These are phyloP conservation scores for thale cress (Arabidopsis thaliana) DNA, from an alignment of 345 rosid genomes.

Conservation along the genomic window DNA sequence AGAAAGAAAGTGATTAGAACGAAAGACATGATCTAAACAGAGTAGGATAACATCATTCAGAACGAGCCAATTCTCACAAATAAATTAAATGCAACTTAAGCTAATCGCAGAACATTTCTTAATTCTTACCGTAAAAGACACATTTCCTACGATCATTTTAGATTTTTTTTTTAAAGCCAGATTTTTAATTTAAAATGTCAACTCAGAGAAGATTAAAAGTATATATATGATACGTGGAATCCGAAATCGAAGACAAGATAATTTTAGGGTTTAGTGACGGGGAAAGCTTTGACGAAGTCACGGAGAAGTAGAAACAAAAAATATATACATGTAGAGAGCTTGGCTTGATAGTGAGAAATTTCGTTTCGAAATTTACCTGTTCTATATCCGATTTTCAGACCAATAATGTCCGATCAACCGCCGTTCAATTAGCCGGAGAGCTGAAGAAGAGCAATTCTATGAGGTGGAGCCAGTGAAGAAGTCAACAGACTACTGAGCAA, in stretches of 20 bases:
- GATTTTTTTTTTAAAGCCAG: too few relatives aligned
- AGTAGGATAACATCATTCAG: slow-evolving; percentile 12
- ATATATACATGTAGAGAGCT: neutral
- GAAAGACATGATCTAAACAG: neutral
- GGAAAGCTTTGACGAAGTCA: slow-evolving; percentile 3
- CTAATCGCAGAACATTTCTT: slow-evolving; percentile 24
- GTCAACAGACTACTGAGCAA: neutral
- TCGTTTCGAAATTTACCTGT: neutral
- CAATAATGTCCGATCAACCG: neutral
- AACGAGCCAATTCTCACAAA: neutral
- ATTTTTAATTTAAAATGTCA: neutral
- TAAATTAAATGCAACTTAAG: slow-evolving; percentile 19
- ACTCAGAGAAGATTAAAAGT: slow-evolving; percentile 10
- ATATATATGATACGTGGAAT: neutral
- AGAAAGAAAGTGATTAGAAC: slow-evolving; percentile 19
- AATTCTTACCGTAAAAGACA: slow-evolving; percentile 23
- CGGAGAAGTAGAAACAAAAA: neutral
- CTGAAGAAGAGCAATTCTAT: neutral
- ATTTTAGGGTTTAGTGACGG: neutral
- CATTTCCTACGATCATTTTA: neutral
- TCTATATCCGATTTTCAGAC: neutral
- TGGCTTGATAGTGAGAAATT: neutral
- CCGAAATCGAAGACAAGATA: slow-evolving; percentile 11
- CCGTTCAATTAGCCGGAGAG: slow-evolving; percentile 3
- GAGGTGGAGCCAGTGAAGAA: slow-evolving; percentile 4